Percentiles rank a stretch among this genome's conserved stretches.
These are phyloP conservation scores for Hypoxylon perforatum DNA, from an alignment of 495 filamentous ascomycete genomes.

Conservation along the genomic window DNA sequence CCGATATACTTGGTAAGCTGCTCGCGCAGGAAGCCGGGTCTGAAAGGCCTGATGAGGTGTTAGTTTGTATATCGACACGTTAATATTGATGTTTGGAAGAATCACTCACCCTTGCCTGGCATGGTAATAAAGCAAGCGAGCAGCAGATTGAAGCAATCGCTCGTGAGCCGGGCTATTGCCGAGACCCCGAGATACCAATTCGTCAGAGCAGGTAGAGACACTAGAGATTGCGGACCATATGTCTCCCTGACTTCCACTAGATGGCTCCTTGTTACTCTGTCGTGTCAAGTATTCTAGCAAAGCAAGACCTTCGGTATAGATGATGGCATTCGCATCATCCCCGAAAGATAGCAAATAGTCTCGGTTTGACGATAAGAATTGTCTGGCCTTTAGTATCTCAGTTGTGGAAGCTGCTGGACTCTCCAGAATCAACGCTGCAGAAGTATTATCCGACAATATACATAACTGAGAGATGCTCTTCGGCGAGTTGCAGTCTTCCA, in stretches of 20 bases:
- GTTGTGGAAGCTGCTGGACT: slow-evolving; percentile 37
- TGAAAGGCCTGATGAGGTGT: slow-evolving; percentile 61
- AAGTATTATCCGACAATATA: slow-evolving; percentile 19
- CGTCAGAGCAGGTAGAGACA: slow-evolving; percentile 49
- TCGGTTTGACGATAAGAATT: slow-evolving; percentile 67
- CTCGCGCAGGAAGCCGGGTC: slow-evolving; percentile 69
- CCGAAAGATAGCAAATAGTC: slow-evolving; percentile 65
- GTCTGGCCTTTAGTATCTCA: slow-evolving; percentile 64
- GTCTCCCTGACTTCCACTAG: slow-evolving; percentile 56
- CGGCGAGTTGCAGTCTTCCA: slow-evolving; percentile 59
- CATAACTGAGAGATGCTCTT: slow-evolving; percentile 62
- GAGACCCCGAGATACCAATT: slow-evolving; percentile 50
- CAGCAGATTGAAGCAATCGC: slow-evolving; percentile 71
- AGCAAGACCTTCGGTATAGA: slow-evolving; percentile 68
- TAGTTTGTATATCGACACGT: slow-evolving; percentile 20
- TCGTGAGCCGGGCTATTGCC: slow-evolving; percentile 56
- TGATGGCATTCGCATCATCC: slow-evolving; percentile 56
- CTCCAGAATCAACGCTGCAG: slow-evolving; percentile 14
- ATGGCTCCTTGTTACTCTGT: slow-evolving; percentile 45
- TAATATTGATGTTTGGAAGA: slow-evolving; percentile 6
- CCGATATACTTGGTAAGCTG: slow-evolving; percentile 67
- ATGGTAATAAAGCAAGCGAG: slow-evolving; percentile 76
- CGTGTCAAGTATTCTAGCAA: slow-evolving; percentile 72
- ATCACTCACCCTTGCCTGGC: slow-evolving; percentile 60
- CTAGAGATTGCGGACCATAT: slow-evolving; percentile 60